Evolutionary conservation across 305 asterid genomes (phyloP).

Genomic region (Petunia hybrid): DNA sequence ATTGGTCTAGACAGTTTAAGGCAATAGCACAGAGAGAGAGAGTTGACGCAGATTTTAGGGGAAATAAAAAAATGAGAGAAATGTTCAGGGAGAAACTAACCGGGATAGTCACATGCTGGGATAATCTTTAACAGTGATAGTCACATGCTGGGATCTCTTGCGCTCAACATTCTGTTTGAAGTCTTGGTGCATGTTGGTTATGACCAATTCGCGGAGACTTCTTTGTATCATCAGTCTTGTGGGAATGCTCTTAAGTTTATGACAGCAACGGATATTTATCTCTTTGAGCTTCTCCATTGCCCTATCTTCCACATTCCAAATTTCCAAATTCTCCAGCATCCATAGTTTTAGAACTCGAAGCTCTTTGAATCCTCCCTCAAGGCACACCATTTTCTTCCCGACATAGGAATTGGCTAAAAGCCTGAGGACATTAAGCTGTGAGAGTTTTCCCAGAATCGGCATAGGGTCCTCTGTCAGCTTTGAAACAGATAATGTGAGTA

Average conservation of each 20-base stretch:
- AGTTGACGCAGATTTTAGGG: neutral
- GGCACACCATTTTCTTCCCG: conserved; percentile 40
- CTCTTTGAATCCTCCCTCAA: conserved; percentile 38
- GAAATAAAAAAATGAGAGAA: neutral
- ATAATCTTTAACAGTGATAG: conserved; percentile 31
- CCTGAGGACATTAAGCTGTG: conserved; percentile 49
- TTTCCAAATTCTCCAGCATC: conserved; percentile 47
- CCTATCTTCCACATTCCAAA: conserved; percentile 48
- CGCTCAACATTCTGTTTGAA: conserved; percentile 28
- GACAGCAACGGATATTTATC: conserved; percentile 50
- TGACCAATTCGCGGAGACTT: conserved; percentile 46
- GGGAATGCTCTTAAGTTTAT: conserved; percentile 45
- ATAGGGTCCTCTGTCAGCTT: conserved; percentile 48
- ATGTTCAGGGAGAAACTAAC: conserved; percentile 35
- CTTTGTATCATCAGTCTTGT: conserved; percentile 25
- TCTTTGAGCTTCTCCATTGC: conserved; percentile 56
- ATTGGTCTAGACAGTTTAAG: neutral
- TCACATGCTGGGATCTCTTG: neutral
- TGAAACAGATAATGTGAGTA: conserved; percentile 54
- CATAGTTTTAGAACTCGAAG: conserved; percentile 58
- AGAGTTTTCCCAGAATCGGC: conserved; percentile 51
- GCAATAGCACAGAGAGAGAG: neutral
- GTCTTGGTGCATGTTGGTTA: conserved; percentile 48
- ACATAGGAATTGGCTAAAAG: conserved; percentile 50
- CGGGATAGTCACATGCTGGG: conserved; percentile 25